A percentile compares a stretch with the other conserved stretches of the same genome.
These are phyloP conservation scores for Salvia miltiorrhiza DNA, from an alignment of 257 asterid genomes.

Conservation along the genomic window DNA sequence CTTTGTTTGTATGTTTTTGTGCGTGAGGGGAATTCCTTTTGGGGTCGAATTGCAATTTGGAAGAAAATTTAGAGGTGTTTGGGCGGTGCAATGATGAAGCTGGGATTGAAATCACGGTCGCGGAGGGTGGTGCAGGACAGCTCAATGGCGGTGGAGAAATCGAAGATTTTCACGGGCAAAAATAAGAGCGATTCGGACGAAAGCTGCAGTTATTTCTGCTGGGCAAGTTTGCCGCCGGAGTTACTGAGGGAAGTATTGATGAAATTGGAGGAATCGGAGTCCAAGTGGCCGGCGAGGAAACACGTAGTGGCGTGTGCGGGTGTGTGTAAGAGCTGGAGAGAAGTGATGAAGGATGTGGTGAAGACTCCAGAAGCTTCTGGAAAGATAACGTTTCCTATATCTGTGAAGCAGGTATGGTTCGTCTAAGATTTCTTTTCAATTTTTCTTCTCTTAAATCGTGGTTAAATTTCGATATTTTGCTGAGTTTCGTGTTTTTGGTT, in stretches of 20 bases:
- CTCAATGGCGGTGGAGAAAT: conserved; percentile 52
- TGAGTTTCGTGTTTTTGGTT: conserved; percentile 4
- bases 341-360: conserved; percentile 73
- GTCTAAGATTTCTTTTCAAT: background rate
- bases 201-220: conserved; percentile 26
- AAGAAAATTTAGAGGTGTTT: conserved; percentile 4
- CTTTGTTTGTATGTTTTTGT: background rate
- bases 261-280: conserved; percentile 61
- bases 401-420: conserved; percentile 71
- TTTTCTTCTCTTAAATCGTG: background rate
- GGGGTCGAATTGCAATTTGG: conserved; percentile 10
- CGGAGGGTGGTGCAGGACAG: conserved; percentile 73
- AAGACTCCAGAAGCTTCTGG: conserved; percentile 69
- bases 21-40: background rate
- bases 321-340: conserved; percentile 88
- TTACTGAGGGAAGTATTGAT: conserved; percentile 66
- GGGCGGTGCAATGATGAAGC: conserved; percentile 47
- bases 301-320: conserved; percentile 88
- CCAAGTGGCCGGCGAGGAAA: conserved; percentile 73
- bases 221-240: conserved; percentile 81
- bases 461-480: background rate
- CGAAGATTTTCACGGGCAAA: conserved; percentile 17
- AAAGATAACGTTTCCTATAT: conserved; percentile 69
- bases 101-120: conserved; percentile 66
- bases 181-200: conserved; percentile 17